Conservation (phyloP, 2,329 filamentous ascomycete species). For the Epichloe aotearoae region DNA sequence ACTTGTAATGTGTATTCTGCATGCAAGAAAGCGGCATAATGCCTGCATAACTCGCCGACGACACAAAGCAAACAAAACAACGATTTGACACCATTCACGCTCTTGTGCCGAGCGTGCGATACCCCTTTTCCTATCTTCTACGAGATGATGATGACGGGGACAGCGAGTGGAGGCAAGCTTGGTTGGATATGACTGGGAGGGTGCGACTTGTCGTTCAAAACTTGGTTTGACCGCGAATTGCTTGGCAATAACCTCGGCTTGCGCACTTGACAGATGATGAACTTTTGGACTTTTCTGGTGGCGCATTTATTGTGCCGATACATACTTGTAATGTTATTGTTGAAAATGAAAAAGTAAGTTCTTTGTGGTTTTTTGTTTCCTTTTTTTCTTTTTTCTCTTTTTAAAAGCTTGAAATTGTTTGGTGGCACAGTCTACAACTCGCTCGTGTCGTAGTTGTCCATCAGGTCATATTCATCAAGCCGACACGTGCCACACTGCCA, state of each 20-base stretch:
- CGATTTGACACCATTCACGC: not conserved
- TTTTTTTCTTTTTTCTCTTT: too few relatives aligned
- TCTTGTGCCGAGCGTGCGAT: not conserved
- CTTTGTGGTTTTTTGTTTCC: not conserved
- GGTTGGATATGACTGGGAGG: not conserved
- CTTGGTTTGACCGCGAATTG: not conserved
- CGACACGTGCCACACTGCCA: not conserved
- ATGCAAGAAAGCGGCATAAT: not conserved
- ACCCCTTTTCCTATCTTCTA: not conserved
- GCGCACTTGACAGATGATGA: conserved; percentile 15
- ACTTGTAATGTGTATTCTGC: too few relatives aligned
- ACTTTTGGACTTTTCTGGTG: conserved; percentile 39
- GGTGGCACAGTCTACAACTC: too few relatives aligned
- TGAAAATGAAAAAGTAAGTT: not conserved
- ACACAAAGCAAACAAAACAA: not conserved
- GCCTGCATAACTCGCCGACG: not conserved
- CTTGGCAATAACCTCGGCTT: not conserved
- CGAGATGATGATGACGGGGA: not conserved
- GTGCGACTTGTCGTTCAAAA: not conserved
- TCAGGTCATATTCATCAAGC: too few relatives aligned
- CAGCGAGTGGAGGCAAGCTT: not conserved
- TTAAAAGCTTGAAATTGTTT: too few relatives aligned
- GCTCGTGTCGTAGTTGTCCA: too few relatives aligned
- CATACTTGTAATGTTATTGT: not conserved
- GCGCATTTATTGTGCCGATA: not conserved